Percentiles rank a stretch among this genome's conserved stretches.
Conservation (phyloP, 1,284 basidiomycete genomes). For the Leucoagaricus sp. region DNA sequence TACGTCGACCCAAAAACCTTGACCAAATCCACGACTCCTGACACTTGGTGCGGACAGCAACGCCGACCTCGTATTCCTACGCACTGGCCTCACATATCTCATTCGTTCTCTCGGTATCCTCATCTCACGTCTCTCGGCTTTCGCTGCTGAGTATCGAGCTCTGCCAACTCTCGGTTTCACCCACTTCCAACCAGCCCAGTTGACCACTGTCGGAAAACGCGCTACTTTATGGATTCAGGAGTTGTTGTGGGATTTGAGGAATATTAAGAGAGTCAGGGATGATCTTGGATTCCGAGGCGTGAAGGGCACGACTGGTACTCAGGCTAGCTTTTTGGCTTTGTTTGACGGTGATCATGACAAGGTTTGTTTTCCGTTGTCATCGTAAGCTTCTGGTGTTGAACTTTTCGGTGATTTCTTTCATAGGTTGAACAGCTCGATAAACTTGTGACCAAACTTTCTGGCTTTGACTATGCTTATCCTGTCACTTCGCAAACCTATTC, state of each 20-base stretch:
- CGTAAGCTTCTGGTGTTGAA: background rate
- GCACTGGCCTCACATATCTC: slow-evolving; percentile 83
- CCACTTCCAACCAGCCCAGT: slow-evolving; percentile 98
- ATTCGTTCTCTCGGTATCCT: slow-evolving; percentile 87
- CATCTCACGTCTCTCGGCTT: slow-evolving; percentile 85
- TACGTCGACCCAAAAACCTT: slow-evolving; percentile 39
- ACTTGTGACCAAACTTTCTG: slow-evolving; percentile 87
- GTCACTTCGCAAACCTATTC: slow-evolving; percentile 99
- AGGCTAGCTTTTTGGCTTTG: slow-evolving; percentile 92
- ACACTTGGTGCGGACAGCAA: slow-evolving; percentile 56
- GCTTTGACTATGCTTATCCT: slow-evolving; percentile 94
- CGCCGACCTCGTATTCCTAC: slow-evolving; percentile 96
- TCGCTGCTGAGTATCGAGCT: slow-evolving; percentile 68
- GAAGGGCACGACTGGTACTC: slow-evolving; percentile 98
- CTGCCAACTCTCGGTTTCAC: slow-evolving; percentile 96
- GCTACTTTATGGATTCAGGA: slow-evolving; percentile 98
- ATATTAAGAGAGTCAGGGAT: slow-evolving; percentile 87
- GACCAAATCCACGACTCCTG: background rate
- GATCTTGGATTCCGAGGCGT: slow-evolving; percentile 98
- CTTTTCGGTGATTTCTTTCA: background rate
- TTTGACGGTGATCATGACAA: slow-evolving; percentile 97
- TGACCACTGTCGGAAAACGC: slow-evolving; percentile 99
- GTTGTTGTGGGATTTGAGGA: slow-evolving; percentile 95
- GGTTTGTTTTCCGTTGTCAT: slow-evolving; percentile 35
- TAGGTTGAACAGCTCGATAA: slow-evolving; percentile 90